Evolutionary conservation across 2,329 filamentous ascomycete genomes (phyloP), one percentile per base, ranked within the genome.

Genomic region (Amauroascus verrucosus): DNA sequence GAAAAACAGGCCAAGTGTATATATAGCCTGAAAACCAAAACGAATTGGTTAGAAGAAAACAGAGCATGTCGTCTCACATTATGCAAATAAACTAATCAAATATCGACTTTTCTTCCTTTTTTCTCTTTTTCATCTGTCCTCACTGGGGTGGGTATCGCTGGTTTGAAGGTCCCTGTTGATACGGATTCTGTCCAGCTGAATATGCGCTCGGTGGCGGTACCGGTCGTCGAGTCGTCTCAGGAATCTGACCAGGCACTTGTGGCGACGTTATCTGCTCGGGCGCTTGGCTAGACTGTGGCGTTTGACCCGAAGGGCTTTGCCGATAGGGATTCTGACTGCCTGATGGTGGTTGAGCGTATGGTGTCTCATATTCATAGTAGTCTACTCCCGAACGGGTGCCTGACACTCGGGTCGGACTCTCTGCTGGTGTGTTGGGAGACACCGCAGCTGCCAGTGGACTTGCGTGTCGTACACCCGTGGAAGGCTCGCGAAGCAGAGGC

Each of bases 401-500:
- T 11, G 48, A 18, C 8, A 14, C 24, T 51, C 51, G n/a, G 22
- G 51, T 5, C 58, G 59, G 40, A 61, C 58, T 43, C 41, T 52
- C 56, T 22, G 26, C 52, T 7, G 55, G 55, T 8, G 55, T 57
- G 28, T 57, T 57, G 9, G 55, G 48, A 4, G 55, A 57, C 4
- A 53, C 45, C 30, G 22, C 18, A 1, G 46, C n/a, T 16, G 28
- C 4, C 28, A 35, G 43, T 7, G 20, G 35, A 28, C 28, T 43
- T 37, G 35, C 37, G 26, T 35, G 30, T 37, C 71, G 69, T 43
- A 69, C 67, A 28, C 70, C 70, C 3, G 65, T 70, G 2, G 70
- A 73, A 1, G 67, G 64, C n/a, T 65, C 65, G 5, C 70, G 69
- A 11, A 61, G 58, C 16, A 72, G 61, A 3, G 62, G 57, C 32